These are phyloP conservation scores for Oryza punctata DNA, from an alignment of 176 grass and related monocot species.

Conservation along the genomic window DNA sequence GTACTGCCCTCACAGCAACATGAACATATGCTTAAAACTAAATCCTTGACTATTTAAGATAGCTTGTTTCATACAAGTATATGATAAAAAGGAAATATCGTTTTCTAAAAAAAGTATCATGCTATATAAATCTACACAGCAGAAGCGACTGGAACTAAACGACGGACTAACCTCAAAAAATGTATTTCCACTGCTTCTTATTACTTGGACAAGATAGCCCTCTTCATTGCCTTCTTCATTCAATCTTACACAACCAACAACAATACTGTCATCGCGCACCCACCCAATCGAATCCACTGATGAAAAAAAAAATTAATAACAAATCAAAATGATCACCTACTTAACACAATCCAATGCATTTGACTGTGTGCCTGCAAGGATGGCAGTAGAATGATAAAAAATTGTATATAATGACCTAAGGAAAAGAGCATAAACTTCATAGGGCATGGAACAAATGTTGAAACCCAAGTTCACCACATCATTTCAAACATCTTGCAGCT, in stretches of 20 bases:
- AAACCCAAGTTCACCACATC: conserved; percentile 12
- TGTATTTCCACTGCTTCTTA: conserved; percentile 53
- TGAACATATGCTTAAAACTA: conserved; percentile 20
- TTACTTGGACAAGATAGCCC: conserved; percentile 85
- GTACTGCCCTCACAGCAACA: neutral
- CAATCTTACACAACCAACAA: conserved; percentile 73
- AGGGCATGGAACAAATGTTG: neutral
- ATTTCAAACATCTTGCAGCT: too few relatives aligned
- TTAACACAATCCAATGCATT: neutral
- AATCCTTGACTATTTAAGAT: neutral
- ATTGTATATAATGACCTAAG: neutral
- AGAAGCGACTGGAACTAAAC: conserved; percentile 20
- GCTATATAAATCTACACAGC: conserved; percentile 17
- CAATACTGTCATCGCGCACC: conserved; percentile 77
- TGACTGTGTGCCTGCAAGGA: neutral
- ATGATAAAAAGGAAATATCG: neutral
- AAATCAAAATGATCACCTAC: conserved; percentile 33
- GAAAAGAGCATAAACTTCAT: neutral
- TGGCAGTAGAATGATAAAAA: neutral
- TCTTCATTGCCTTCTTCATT: conserved; percentile 77
- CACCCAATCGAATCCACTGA: conserved; percentile 89
- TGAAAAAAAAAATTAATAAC: conserved; percentile 29
- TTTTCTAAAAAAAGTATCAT: neutral
- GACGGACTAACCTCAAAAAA: conserved; percentile 72
- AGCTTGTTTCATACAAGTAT: neutral